Evolutionary conservation across 148 eudicot genomes (phyloP).

Genomic region (Camellia japonica): DNA sequence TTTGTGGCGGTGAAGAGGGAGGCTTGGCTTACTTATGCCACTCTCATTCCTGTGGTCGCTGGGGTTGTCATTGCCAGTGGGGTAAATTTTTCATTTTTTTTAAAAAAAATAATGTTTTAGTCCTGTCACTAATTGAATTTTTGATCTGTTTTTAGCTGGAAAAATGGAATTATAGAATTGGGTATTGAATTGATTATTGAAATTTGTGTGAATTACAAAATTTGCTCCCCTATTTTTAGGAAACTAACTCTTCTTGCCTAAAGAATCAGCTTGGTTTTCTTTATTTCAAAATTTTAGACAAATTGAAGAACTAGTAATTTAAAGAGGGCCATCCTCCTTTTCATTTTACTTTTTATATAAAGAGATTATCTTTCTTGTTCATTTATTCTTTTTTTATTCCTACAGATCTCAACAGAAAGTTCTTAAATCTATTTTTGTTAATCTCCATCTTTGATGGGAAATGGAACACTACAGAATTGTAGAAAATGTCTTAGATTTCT

Average conservation of each 20-base stretch:
- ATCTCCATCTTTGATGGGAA: not conserved
- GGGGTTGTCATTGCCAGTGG: slow-evolving; percentile 87
- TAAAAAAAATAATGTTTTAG: not conserved
- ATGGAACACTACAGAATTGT: not conserved
- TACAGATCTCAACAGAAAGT: not conserved
- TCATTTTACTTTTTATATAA: too few species aligned
- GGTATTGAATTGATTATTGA: not conserved
- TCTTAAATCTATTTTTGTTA: not conserved
- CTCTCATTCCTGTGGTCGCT: slow-evolving; percentile 73
- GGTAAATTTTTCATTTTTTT: slow-evolving; percentile 31
- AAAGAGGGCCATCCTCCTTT: not conserved
- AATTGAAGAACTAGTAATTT: not conserved
- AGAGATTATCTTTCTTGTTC: too few species aligned
- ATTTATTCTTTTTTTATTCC: not conserved
- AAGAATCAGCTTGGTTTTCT: not conserved
- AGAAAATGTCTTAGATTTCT: not conserved
- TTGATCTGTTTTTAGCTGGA: not conserved
- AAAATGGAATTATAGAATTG: not conserved
- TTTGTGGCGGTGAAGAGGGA: slow-evolving; percentile 65
- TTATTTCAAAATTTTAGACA: not conserved
- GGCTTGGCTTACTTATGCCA: slow-evolving; percentile 63
- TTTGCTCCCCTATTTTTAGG: not conserved
- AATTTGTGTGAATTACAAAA: too few species aligned
- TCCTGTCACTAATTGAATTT: not conserved
- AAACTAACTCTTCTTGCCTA: not conserved